Conservation (phyloP, 768 basidiomycete genomes). For the Mycena kentingensis region DNA sequence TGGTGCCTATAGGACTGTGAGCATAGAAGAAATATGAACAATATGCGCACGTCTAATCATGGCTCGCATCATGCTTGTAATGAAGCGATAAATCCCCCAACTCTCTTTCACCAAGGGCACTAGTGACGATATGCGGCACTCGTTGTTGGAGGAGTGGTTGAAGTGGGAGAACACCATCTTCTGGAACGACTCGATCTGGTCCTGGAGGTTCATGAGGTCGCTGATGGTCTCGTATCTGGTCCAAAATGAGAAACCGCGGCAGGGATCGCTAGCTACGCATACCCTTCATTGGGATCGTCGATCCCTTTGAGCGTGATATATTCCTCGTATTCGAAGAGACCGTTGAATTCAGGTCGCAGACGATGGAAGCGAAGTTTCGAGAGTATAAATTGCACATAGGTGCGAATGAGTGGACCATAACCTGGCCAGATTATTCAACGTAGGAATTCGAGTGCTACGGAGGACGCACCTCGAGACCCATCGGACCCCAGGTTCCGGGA, state of each 20-base stretch:
- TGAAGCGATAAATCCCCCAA: slow-evolving; percentile 98
- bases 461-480: slow-evolving; percentile 66
- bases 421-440: slow-evolving; percentile 47
- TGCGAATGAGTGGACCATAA: slow-evolving; percentile 89
- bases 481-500: slow-evolving; percentile 83
- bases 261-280: slow-evolving; percentile 28
- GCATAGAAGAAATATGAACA: neutral
- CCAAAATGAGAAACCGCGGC: slow-evolving; percentile 16
- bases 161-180: slow-evolving; percentile 97
- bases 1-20: slow-evolving; percentile 64
- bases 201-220: slow-evolving; percentile 96
- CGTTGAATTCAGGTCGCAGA: slow-evolving; percentile 95
- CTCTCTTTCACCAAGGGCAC: slow-evolving; percentile 99
- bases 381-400: slow-evolving; percentile 94
- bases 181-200: slow-evolving; percentile 98
- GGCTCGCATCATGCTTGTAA: slow-evolving; percentile 97
- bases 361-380: slow-evolving; percentile 96
- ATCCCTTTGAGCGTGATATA: slow-evolving; percentile 97
- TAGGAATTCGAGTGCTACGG: neutral
- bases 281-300: slow-evolving; percentile 99
- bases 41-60: slow-evolving; percentile 82
- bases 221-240: slow-evolving; percentile 94
- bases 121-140: slow-evolving; percentile 93
- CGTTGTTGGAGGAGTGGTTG: slow-evolving; percentile 87
- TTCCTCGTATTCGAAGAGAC: slow-evolving; percentile 98